Conservation (phyloP, 805 yeast genomes). For the Candida lessepsii region DNA sequence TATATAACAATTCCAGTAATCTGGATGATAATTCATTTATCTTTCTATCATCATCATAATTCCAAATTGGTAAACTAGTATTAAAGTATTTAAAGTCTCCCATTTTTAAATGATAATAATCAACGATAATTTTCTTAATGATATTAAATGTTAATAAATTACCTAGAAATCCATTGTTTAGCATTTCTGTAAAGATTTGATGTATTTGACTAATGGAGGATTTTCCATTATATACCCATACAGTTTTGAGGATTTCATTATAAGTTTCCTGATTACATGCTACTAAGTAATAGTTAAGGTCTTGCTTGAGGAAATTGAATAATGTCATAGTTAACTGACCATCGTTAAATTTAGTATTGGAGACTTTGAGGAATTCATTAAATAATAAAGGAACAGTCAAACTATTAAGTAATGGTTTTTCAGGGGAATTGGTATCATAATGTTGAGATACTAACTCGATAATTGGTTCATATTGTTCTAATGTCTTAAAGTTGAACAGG, state of each 20-base stretch:
- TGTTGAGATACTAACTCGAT: conserved; percentile 20
- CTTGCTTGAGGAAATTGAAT: conserved; percentile 34
- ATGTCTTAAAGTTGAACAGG: conserved; percentile 5
- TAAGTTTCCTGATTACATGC: conserved; percentile 42
- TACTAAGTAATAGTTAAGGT: conserved; percentile 31
- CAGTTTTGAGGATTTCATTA: conserved; percentile 35
- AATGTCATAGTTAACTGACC: conserved; percentile 37
- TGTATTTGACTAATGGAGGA: conserved; percentile 35
- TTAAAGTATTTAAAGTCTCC: conserved; percentile 21
- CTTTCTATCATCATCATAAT: conserved; percentile 34
- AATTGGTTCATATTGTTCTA: conserved; percentile 14
- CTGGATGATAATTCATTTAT: conserved; percentile 14
- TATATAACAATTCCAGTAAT: conserved; percentile 4
- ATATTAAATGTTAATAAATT: conserved; percentile 35
- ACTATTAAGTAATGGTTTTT: conserved; percentile 28
- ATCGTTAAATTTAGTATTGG: conserved; percentile 27
- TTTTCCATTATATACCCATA: conserved; percentile 41
- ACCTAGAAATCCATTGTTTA: conserved; percentile 40
- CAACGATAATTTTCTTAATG: conserved; percentile 32
- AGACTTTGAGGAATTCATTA: conserved; percentile 28
- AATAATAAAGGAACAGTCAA: conserved; percentile 37
- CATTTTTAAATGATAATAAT: conserved; percentile 33
- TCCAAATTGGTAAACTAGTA: conserved; percentile 34
- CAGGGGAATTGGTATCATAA: conserved; percentile 12
- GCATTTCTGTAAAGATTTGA: conserved; percentile 36